phyloP scores from a whole-genome alignment of 441 rosid species.

The Pelargonium citronellum region DNA sequence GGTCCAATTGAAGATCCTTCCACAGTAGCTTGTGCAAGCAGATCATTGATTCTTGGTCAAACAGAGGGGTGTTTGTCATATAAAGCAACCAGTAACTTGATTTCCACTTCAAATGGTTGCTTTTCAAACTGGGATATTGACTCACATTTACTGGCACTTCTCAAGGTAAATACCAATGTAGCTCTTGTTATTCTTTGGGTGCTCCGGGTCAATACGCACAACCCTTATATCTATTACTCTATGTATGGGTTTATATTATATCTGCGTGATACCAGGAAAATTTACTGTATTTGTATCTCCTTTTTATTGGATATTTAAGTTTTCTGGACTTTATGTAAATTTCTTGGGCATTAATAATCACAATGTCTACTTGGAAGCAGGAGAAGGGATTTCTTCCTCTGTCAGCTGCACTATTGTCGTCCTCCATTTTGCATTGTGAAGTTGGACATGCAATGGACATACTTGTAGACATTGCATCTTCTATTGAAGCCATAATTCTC shows the following conservation, averaged over 20 bases:
- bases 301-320: not conserved
- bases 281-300: not conserved
- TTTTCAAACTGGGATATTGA: conserved; percentile 68
- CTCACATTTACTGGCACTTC: conserved; percentile 59
- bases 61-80: conserved; percentile 72
- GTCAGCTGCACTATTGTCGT: conserved; percentile 88
- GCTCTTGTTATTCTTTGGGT: conserved; percentile 9
- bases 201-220: not conserved
- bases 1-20: conserved; percentile 93
- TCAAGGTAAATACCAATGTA: conserved; percentile 45
- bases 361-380: conserved; percentile 44
- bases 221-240: not conserved
- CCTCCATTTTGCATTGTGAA: conserved; percentile 50
- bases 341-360: conserved; percentile 20
- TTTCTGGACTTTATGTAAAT: conserved; percentile 18
- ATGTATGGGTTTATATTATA: not conserved
- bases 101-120: conserved; percentile 68
- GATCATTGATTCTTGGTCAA: conserved; percentile 58
- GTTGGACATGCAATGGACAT: conserved; percentile 43
- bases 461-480: conserved; percentile 57
- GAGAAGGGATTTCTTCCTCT: conserved; percentile 93
- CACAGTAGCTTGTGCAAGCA: conserved; percentile 61
- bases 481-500: conserved; percentile 71
- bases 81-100: conserved; percentile 63
- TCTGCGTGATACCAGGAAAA: not conserved